Evolutionary conservation across 306 rosid genomes (phyloP).

Genomic region (Casuarina glauca): DNA sequence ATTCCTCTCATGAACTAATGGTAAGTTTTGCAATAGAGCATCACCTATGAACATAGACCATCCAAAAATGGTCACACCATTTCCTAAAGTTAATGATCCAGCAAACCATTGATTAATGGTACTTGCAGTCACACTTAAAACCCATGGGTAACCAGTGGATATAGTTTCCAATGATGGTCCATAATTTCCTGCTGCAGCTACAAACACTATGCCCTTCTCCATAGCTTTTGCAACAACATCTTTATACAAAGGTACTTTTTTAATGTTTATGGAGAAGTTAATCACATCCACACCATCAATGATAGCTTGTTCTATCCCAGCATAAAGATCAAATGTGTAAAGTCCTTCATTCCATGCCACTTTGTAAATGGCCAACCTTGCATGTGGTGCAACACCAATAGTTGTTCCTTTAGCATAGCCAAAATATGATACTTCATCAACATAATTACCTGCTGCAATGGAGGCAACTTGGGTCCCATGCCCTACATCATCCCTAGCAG

Average conservation of each 20-base stretch:
- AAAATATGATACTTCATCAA: no score
- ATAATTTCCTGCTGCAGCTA: background rate
- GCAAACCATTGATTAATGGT: background rate
- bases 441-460: background rate
- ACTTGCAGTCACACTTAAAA: background rate
- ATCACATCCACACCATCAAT: slow-evolving; percentile 10
- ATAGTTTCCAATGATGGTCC: background rate
- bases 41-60: background rate
- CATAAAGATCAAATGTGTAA: background rate
- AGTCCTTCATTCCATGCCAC: no score
- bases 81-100: background rate
- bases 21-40: background rate
- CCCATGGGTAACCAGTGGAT: background rate
- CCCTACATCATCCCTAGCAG: no score
- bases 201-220: background rate
- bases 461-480: no score
- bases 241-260: no score
- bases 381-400: no score
- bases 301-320: background rate
- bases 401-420: no score
- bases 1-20: background rate
- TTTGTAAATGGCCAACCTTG: no score
- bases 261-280: background rate
- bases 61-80: background rate
- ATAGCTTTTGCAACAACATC: background rate